Conservation (phyloP, 2,329 filamentous ascomycete species). For the Cladosporium cucumerinum region DNA sequence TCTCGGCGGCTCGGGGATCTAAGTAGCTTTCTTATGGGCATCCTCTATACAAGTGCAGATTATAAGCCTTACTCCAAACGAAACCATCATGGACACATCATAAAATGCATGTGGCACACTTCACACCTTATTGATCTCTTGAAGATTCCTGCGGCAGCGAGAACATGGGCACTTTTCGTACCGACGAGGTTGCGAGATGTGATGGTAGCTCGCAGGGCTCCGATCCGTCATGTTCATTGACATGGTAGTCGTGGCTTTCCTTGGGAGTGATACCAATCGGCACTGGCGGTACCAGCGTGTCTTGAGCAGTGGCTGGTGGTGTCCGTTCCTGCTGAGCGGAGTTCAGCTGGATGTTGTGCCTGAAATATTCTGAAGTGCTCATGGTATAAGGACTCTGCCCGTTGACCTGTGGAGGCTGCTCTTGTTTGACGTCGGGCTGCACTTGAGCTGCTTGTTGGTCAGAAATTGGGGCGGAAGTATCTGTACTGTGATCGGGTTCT, state of each 20-base stretch:
- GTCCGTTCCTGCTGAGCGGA: not conserved
- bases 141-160: slow-evolving; percentile 41
- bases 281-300: slow-evolving; percentile 25
- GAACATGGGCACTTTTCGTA: slow-evolving; percentile 44
- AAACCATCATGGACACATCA: not conserved
- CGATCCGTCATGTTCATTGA: not conserved
- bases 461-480: not conserved
- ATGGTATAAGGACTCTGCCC: not conserved
- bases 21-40: not conserved
- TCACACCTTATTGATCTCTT: slow-evolving; percentile 30
- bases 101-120: not conserved
- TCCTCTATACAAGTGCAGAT: not conserved
- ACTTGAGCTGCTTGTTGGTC: not conserved
- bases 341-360: not conserved
- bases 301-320: not conserved
- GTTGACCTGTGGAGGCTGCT: not conserved
- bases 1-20: not conserved
- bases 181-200: slow-evolving; percentile 24
- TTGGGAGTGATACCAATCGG: not conserved
- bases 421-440: not conserved
- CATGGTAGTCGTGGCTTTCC: slow-evolving; percentile 2
- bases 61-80: not conserved
- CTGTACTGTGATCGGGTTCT: slow-evolving; percentile 15
- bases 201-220: slow-evolving; percentile 26
- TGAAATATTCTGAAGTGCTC: not conserved